Base-by-base conservation (phyloP, 345 rosid genomes). In the Arabidopsis thaliana region DNA sequence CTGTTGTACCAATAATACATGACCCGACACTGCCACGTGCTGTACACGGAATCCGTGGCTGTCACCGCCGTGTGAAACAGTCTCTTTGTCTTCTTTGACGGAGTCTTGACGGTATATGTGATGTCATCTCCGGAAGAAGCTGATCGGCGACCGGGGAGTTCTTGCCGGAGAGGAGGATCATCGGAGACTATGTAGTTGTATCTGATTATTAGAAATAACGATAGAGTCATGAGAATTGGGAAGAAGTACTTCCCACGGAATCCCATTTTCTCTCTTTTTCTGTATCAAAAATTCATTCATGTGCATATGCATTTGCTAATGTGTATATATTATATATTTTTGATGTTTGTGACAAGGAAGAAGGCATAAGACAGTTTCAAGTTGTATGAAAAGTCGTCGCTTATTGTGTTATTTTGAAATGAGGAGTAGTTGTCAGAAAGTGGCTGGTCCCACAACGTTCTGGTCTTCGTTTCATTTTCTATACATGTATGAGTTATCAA, bases 1-100 rank as follows among this genome's bases (percentile, higher is more conserved):
- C 94, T 89, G 81, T 90, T 93, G 82, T 84, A 95, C 99, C 99
- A 95, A 79, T 95, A 95, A 50, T 93, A 93, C 99, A 93, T 95
- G 40, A 95, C 71, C 80, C 99, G 82, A 53, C 98, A 89, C 85
- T 95, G 99, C 98, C 99, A 92, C 0, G 97, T 87, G 65, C 92
- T 95, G 76, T 95, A 95, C 20, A 92, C 97, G 0, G 99, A 89
- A 68, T 88, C 89, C 0, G 98, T 92, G 16, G 99, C 91, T 16
- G 98, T 95, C 50, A 95, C 93, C 0, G 99, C 99, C 36, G 98
- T 95, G 87, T 95, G 99, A 70, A 96, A 96, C 73, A 87, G 74
- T 78, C 91, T 79, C 80, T 67, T 87, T 3, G 75, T 58, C 34
- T 53, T 67, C 55, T 74, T 71, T 37, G 81, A 59, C 28, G 14